Percentiles rank a stretch among this genome's conserved stretches.
Conservation (phyloP, 352 stramenopile genomes). For the Pythium phragmiticola region DNA sequence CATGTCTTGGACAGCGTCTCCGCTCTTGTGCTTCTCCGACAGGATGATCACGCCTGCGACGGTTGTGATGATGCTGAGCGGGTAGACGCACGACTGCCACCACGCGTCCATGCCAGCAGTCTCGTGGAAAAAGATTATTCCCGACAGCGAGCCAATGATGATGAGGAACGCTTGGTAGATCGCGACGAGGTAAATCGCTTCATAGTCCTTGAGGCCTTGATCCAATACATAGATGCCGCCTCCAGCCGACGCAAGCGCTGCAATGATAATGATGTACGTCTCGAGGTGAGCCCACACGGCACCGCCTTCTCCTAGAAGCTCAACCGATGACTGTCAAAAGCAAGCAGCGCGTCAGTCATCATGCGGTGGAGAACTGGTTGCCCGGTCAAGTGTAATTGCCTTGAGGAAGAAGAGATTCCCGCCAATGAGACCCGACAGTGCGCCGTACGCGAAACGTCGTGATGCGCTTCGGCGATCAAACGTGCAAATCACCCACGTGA, state of each 20-base stretch:
- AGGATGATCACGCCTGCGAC: conserved; percentile 78
- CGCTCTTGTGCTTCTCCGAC: conserved; percentile 78
- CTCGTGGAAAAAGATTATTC: conserved; percentile 89
- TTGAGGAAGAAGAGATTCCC: conserved; percentile 88
- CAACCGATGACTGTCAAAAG: conserved; percentile 61
- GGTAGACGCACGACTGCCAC: conserved; percentile 80
- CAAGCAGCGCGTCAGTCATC: not conserved
- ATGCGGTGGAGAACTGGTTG: not conserved
- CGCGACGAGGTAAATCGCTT: conserved; percentile 83
- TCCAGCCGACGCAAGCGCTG: conserved; percentile 61
- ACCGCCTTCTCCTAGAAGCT: conserved; percentile 74
- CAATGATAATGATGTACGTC: conserved; percentile 74
- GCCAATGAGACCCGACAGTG: conserved; percentile 75
- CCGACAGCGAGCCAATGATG: conserved; percentile 79
- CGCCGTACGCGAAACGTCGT: conserved; percentile 79
- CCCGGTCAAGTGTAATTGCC: conserved; percentile 26
- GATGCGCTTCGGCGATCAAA: conserved; percentile 62
- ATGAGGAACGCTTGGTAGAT: conserved; percentile 88
- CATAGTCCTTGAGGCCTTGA: conserved; percentile 75
- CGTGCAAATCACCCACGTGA: conserved; percentile 72
- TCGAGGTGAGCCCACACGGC: conserved; percentile 58
- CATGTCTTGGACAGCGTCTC: conserved; percentile 37
- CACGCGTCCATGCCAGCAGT: conserved; percentile 77
- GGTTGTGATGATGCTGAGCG: conserved; percentile 73
- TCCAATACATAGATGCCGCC: conserved; percentile 83